Base-by-base conservation (phyloP, 1,139 yeast genomes). In the Blastobotrys aristatus region DNA sequence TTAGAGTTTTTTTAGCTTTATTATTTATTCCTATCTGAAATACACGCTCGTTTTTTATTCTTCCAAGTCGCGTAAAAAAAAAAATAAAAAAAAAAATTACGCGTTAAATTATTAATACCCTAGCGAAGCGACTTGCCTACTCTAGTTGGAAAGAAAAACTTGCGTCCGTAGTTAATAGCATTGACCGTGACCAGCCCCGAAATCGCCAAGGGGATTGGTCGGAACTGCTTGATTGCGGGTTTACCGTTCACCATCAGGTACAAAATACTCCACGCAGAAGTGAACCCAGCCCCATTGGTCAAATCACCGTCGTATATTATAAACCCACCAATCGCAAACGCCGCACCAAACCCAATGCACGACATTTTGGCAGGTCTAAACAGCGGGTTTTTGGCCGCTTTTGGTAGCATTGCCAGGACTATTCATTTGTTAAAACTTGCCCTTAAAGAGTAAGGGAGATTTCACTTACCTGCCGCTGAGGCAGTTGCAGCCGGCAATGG, bases 281-380 rank as follows among this genome's bases (percentile, higher is more conserved):
- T 74, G 66, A 92, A 87, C 0, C 97, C 97, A 1, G 95, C 78
- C 6, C 96, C 97, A 66, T 87, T 84, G 46, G 78, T 75, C 33
- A 80, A 69, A 60, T 89, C 97, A 16, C 89, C 86, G 61, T 90
- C 97, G 56, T 72, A 72, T 48, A 84, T 77, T 72, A 90, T 83
- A 72, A 79, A 85, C 13, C 69, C 87, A 22, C 97, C 97, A 16
- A 86, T 67, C 1, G 84, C 85, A 55, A 80, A 73, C 29, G 90
- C 83, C 0, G 79, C 70, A 4, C 95, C 90, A 63, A 87, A 88
- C 2, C 81, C 66, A 8, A 73, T 56, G 17, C 77, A 74, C 33
- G 76, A 69, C 27, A 69, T 53, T 17, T 68, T 66, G 1, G 75
- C 65, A 2, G 85, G 84, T 18, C 76, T 73, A 35, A 71, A 59